Evolutionary conservation across 257 asterid species (phyloP), one percentile per base, ranked within the genome.

Genomic region (Solanum rostratum): DNA sequence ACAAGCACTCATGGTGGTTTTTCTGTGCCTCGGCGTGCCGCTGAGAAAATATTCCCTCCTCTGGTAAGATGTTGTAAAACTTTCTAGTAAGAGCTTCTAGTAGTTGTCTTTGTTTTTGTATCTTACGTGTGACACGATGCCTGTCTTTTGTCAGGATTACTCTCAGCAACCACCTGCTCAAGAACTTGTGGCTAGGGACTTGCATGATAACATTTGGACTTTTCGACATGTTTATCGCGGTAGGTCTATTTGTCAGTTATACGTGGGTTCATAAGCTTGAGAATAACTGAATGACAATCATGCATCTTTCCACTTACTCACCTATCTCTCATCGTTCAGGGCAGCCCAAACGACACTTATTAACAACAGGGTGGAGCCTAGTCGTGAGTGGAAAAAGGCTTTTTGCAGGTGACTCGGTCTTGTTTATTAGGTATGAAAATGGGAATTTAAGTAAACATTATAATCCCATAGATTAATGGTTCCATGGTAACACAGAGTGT

Each of bases 1-100:
- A 97, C 99, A 7, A 97, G 99, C 90, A 97, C 99, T 65, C 99
- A 97, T 43, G 98, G 99, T 45, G 99, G 99, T 50, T 97, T 97
- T 82, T 97, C 99, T 14, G 99, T 97, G 70, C 99, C 99, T 81
- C 98, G 99, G 53, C 90, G 98, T 50, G 99, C 98, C 22, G 99
- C 99, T 66, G 99, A 97, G 91, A 97, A 97, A 91, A 95, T 97
- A 80, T 97, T 97, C 84, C 99, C 99, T 3, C 92, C 97, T 87
- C 89, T 97, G 87, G 99, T 96, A 93, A 50, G 80, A 12, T 22
- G 19, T 52, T 49, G 24, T 27, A 49, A 46, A 46, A 24, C 27
- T 76, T 49, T 29, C 55, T 16, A 76, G 11, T 16, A 24, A 50
- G 57, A 49, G 63, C 5, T 49, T 16, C 27, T 19, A 76, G 60